These are phyloP conservation scores for Magnaporthales sp. DNA, from an alignment of 2,329 filamentous ascomycete genomes.

Conservation along the genomic window DNA sequence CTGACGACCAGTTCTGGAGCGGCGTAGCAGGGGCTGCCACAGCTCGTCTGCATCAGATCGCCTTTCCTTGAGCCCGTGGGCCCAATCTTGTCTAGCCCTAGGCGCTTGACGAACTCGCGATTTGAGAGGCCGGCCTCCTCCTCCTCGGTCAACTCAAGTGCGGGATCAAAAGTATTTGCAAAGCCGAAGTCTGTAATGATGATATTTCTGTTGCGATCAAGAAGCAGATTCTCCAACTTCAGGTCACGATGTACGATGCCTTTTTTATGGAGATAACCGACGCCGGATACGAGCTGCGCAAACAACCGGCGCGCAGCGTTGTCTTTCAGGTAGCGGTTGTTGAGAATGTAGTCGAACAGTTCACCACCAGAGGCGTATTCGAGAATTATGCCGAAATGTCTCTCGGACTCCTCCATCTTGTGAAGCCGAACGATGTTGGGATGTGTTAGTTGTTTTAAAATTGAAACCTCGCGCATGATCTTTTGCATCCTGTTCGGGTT, in stretches of 20 bases:
- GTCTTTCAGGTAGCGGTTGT: constrained; percentile 94
- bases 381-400: constrained; percentile 95
- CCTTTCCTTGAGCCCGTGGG: constrained; percentile 71
- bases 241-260: constrained; percentile 96
- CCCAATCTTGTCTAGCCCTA: constrained; percentile 75
- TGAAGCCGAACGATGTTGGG: constrained; percentile 95
- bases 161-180: constrained; percentile 90
- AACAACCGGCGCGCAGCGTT: constrained; percentile 84
- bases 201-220: constrained; percentile 96
- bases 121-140: constrained; percentile 82
- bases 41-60: constrained; percentile 98
- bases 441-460: constrained; percentile 77
- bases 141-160: constrained; percentile 81
- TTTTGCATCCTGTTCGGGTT: constrained; percentile 89
- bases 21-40: constrained; percentile 95
- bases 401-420: constrained; percentile 97
- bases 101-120: constrained; percentile 77
- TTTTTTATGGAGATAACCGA: constrained; percentile 96
- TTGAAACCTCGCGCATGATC: constrained; percentile 94
- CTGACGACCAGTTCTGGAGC: constrained; percentile 95
- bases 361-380: constrained; percentile 98
- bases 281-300: constrained; percentile 89
- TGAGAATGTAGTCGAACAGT: constrained; percentile 95
- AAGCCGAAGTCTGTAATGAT: constrained; percentile 99
- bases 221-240: constrained; percentile 89